Conservation (phyloP, 78 protist genomes). For the Dictyostelium intermedium region DNA sequence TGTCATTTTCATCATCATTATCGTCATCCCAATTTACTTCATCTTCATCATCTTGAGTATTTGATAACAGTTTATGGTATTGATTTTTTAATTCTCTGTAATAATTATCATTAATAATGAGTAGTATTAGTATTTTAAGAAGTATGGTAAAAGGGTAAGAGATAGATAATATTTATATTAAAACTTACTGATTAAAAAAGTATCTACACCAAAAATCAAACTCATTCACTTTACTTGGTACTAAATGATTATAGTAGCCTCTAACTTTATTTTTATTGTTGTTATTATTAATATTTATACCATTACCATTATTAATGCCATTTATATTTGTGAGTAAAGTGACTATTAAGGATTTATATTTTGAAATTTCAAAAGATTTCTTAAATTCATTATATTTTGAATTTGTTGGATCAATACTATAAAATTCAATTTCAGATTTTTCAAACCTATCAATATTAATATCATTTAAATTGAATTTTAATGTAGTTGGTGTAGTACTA, state of each 20-base stretch:
- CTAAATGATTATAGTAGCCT: slow-evolving; percentile 15
- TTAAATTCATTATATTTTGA: neutral
- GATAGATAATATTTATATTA: too few relatives aligned
- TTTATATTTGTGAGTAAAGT: neutral
- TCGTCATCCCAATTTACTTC: slow-evolving; percentile 21
- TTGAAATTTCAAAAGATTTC: neutral
- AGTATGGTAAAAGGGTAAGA: too few relatives aligned
- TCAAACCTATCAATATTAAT: neutral
- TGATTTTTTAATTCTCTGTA: neutral
- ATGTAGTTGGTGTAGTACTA: neutral
- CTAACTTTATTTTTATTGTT: neutral
- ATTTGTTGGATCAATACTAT: neutral
- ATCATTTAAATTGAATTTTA: neutral
- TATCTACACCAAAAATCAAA: slow-evolving; percentile 14
- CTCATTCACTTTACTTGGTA: slow-evolving; percentile 9
- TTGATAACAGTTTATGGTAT: neutral
- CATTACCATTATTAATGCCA: neutral
- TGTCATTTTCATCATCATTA: neutral
- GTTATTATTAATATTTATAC: neutral
- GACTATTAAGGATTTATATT: neutral
- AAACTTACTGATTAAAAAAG: slow-evolving; percentile 16
- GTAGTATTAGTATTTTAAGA: neutral
- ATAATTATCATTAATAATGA: too few relatives aligned
- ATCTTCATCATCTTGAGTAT: slow-evolving; percentile 17
- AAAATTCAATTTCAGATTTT: neutral